Base-by-base conservation (phyloP, 768 basidiomycete genomes). In the Collybia nuda region DNA sequence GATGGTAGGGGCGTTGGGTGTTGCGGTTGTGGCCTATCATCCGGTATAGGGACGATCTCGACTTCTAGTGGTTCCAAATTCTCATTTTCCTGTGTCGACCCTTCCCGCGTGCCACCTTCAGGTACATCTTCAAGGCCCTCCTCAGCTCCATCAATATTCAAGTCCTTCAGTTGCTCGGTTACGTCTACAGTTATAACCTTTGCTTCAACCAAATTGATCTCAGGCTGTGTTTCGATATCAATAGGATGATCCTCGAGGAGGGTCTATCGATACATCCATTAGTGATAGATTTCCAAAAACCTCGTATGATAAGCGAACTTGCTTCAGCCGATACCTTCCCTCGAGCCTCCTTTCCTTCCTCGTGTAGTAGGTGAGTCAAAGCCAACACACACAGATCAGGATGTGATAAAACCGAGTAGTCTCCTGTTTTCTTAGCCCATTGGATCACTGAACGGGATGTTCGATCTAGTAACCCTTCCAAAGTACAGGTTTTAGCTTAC, bases 351-450 rank as follows among this genome's bases (percentile, higher is more conserved):
- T 75, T 75, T 32, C 73, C 78, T 62, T 77, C 76, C 48, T 82
- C 73, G 58, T 92, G 82, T 48, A 96, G 70, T 19, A 85, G 78
- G 63, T 90, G 85, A 5, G 94, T 93, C 58, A 99, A 74, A 1
- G 97, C 96, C 44, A 98, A 70, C 32, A 98, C 85, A 59, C 88
- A 86, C 37, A 99, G 66, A 84, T 99, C 97, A 12, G 94, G 79
- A 66, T 87, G 82, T 12, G 93, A 97, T 35, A 99, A 77, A 41
- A 93, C 95, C 38, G 90, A 75, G 64, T 93, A 95, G 69, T 99
- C 97, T 64, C 97, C 97, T 0, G 96, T 96, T 75, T 91, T 91
- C 76, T 93, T 96, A 3, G 97, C 92, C 68, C 85, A 86, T 54
- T 88, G 86, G 48, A 89, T 90, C 3, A 96, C 97, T 98, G 62